A percentile compares a stretch with the other conserved stretches of the same genome.
Evolutionary conservation across 2,329 filamentous ascomycete genomes (phyloP).

Genomic region (Diaporthe ilicicola): DNA sequence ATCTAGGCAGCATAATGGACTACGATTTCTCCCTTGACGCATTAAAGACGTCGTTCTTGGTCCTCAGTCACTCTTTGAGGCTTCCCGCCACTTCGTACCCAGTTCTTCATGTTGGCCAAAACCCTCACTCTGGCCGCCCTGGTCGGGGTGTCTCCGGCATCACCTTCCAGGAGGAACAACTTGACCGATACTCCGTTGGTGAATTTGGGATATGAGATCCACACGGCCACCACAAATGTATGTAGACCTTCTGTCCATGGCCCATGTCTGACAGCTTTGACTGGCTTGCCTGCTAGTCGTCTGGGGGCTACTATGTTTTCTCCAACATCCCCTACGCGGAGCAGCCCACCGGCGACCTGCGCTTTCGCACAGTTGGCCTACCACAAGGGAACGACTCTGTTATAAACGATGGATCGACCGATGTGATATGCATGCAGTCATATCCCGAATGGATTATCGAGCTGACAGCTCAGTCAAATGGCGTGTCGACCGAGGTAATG

Average conservation of each 20-base stretch:
- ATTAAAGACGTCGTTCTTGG: no score
- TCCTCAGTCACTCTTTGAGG: background rate
- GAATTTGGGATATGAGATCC: slow-evolving; percentile 42
- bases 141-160: background rate
- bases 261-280: background rate
- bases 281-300: slow-evolving; percentile 35
- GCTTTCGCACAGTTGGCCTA: slow-evolving; percentile 44
- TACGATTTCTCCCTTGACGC: background rate
- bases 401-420: slow-evolving; percentile 35
- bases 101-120: background rate
- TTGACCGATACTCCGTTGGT: slow-evolving; percentile 32
- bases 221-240: slow-evolving; percentile 39
- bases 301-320: slow-evolving; percentile 48
- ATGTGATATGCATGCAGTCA: slow-evolving; percentile 41
- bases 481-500: slow-evolving; percentile 26
- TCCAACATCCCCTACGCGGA: slow-evolving; percentile 49
- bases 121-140: background rate
- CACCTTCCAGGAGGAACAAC: background rate
- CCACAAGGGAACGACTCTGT: slow-evolving; percentile 39
- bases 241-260: background rate
- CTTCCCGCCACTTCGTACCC: background rate
- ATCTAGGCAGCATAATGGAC: background rate
- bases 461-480: slow-evolving; percentile 31
- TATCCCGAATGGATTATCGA: slow-evolving; percentile 41
- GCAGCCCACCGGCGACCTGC: slow-evolving; percentile 45